Base-by-base conservation (phyloP, 306 rosid genomes). In the Comarum palustre region DNA sequence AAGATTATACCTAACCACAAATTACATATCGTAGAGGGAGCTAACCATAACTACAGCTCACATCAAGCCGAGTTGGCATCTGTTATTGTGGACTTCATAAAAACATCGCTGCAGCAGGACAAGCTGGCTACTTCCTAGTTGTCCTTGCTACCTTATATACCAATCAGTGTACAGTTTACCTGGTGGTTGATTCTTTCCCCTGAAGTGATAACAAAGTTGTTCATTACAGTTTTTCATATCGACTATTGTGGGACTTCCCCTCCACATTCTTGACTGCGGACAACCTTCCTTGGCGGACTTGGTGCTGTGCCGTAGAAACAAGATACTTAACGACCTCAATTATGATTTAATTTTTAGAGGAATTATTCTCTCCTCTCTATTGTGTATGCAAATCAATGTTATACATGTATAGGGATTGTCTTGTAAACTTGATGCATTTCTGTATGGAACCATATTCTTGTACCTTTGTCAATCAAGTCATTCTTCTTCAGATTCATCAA, bases 1-100 rank as follows among this genome's bases (percentile, higher is more conserved):
- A 88, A 93, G 85, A 86, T 88, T 73, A 78, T 90, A 75, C 91
- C 89, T 6, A 88, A 92, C 78, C 96, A 90, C 90, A 78, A 92
- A 73, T 48, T 90, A 41, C 92, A 66, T 55, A 61, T 82, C 19
- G 45, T 90, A 48, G 88, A 88, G 76, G 96, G 96, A 54, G 96
- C 91, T 62, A 80, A 88, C 72, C 96, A 90, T 83, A n/a, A 71
- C 31, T 88, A 82, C 81, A 79, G 85, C 32, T 43, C 81, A 11
- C 83, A 87, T 65, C 90, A 83, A 80, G 79, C 82, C 42, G 89
- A 87, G 68, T 64, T 90, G 72, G 71, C 80, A 17, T 80, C 93
- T 19, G 55, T 71, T n/a, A 91, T 85, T 31, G 47, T 68, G 69
- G 71, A 75, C 36, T 89, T 83, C 78, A 68, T 90, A 4, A 87